phyloP scores from a whole-genome alignment of 257 asterid species.

The Primulina tabacum region DNA sequence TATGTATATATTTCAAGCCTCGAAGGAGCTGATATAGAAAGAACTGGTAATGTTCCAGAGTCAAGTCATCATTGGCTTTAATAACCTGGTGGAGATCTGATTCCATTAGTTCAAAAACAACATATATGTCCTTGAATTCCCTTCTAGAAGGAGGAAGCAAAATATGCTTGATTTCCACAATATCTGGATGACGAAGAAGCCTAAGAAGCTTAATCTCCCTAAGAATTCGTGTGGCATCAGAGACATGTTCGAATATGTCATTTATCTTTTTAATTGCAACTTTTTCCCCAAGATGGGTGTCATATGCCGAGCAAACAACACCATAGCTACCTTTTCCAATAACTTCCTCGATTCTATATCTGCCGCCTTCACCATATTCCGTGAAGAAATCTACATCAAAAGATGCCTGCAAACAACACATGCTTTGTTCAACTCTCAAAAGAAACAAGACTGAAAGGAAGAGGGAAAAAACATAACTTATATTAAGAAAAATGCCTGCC shows the following conservation, averaged over 20 bases:
- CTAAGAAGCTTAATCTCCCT: conserved; percentile 93
- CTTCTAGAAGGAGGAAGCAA: conserved; percentile 88
- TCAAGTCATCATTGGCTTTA: conserved; percentile 84
- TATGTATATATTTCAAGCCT: conserved; percentile 84
- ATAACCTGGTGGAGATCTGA: conserved; percentile 90
- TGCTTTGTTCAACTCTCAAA: conserved; percentile 1
- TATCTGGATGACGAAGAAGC: conserved; percentile 91
- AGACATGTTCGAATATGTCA: conserved; percentile 86
- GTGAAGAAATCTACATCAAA: conserved; percentile 84
- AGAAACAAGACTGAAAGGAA: neutral
- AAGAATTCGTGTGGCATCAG: conserved; percentile 93
- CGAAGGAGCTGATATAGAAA: conserved; percentile 89
- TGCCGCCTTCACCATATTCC: conserved; percentile 89
- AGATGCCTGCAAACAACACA: conserved; percentile 46
- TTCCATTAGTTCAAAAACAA: conserved; percentile 85
- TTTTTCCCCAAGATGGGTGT: conserved; percentile 82
- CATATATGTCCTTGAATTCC: conserved; percentile 90
- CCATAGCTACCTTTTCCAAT: conserved; percentile 96
- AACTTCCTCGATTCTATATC: conserved; percentile 84
- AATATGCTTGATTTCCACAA: conserved; percentile 86
- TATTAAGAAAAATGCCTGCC: neutral
- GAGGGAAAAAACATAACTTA: neutral
- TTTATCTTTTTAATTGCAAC: conserved; percentile 91
- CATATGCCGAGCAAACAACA: conserved; percentile 91
- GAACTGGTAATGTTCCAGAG: conserved; percentile 86